Conservation (phyloP, 805 yeast species). For the Metschnikowia drakensbergensis region DNA sequence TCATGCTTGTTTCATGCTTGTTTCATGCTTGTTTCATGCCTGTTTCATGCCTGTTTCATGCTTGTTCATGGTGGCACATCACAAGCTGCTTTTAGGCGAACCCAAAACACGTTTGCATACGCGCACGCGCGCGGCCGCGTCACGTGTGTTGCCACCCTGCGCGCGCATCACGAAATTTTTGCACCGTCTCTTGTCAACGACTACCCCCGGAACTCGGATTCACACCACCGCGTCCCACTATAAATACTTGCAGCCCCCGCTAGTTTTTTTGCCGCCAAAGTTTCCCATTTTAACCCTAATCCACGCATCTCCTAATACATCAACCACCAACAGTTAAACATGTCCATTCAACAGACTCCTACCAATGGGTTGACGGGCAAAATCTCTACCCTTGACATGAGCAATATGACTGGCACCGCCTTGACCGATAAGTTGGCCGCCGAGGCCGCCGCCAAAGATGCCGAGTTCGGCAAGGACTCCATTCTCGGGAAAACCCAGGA, state of each 20-base stretch:
- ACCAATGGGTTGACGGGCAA: slow-evolving; percentile 45
- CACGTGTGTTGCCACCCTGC: slow-evolving; percentile 4
- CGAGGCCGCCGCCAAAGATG: slow-evolving; percentile 22
- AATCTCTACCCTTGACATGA: slow-evolving; percentile 39
- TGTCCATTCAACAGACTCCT: slow-evolving; percentile 42
- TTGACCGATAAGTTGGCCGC: slow-evolving; percentile 43
- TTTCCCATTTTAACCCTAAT: not conserved
- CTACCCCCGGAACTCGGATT: slow-evolving; percentile 14
- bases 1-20: not conserved
- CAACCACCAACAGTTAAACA: not conserved
- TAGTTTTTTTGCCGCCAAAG: not conserved
- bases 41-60: not conserved
- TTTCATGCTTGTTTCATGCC: not conserved
- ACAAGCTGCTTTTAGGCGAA: not conserved
- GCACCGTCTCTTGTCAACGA: slow-evolving; percentile 8
- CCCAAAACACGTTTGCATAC: slow-evolving; percentile 5
- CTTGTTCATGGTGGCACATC: not conserved
- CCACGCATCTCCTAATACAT: too few species aligned
- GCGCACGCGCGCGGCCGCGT: slow-evolving; percentile 8
- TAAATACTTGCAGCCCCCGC: slow-evolving; percentile 9
- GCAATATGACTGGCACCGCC: slow-evolving; percentile 30
- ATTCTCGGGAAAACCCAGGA: slow-evolving; percentile 17
- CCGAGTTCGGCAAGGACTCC: slow-evolving; percentile 16
- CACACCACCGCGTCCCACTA: slow-evolving; percentile 9
- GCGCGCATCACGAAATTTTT: slow-evolving; percentile 8